Percentiles rank a stretch among this genome's conserved stretches.
phyloP scores from a whole-genome alignment of 306 rosid genomes.

The Cicer bijugum region DNA sequence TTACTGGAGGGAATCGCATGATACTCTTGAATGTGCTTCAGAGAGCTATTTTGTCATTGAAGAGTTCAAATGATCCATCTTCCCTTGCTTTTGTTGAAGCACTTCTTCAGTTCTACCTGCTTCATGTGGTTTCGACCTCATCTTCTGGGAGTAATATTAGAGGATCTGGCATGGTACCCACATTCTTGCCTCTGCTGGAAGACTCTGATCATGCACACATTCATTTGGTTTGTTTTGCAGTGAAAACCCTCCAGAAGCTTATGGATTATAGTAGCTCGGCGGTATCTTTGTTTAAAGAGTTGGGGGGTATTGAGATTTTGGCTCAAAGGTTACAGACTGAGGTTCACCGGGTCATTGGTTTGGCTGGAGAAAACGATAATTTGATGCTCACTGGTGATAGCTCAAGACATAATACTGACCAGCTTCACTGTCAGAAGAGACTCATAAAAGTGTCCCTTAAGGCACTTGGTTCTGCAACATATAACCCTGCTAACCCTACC shows the following conservation, averaged over 20 bases:
- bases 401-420: slow-evolving; percentile 67
- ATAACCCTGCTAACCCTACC: slow-evolving; percentile 71
- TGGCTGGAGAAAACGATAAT: slow-evolving; percentile 54
- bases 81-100: slow-evolving; percentile 95
- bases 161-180: slow-evolving; percentile 99
- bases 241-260: slow-evolving; percentile 96
- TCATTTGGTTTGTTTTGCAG: slow-evolving; percentile 92
- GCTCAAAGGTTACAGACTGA: slow-evolving; percentile 86
- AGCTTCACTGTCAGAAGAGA: slow-evolving; percentile 77
- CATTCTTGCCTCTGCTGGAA: slow-evolving; percentile 92
- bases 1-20: slow-evolving; percentile 96
- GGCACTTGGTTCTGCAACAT: slow-evolving; percentile 95
- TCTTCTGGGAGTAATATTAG: slow-evolving; percentile 87
- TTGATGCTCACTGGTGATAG: slow-evolving; percentile 72
- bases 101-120: slow-evolving; percentile 93
- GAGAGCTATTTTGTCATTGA: slow-evolving; percentile 81
- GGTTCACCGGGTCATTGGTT: slow-evolving; percentile 80
- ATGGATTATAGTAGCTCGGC: slow-evolving; percentile 98
- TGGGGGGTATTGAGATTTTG: slow-evolving; percentile 92
- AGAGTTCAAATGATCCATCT: slow-evolving; percentile 82
- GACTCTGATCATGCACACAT: slow-evolving; percentile 87
- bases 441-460: slow-evolving; percentile 88
- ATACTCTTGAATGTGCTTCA: slow-evolving; percentile 93
- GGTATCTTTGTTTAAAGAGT: slow-evolving; percentile 90
- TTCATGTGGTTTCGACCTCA: slow-evolving; percentile 94